Conservation (phyloP, 1,139 yeast species). For the Meyerozyma sp. region DNA sequence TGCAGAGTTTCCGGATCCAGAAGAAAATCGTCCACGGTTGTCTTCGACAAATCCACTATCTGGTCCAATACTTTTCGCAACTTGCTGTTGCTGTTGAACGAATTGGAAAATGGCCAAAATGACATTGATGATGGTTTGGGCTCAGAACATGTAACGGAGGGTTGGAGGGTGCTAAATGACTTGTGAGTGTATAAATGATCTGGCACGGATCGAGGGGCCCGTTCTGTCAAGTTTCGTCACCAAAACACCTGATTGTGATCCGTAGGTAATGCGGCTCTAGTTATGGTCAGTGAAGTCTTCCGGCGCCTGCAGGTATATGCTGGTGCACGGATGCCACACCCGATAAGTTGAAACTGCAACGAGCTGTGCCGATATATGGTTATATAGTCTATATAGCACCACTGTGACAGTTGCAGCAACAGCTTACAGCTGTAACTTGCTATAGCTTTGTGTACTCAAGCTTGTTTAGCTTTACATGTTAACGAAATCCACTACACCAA, state of each 20-base stretch:
- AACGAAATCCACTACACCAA: too few relatives aligned
- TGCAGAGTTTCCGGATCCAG: constrained; percentile 32
- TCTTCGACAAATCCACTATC: constrained; percentile 27
- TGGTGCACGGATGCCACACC: neutral
- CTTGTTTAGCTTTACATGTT: too few relatives aligned
- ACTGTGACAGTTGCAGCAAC: too few relatives aligned
- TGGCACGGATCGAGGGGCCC: too few relatives aligned
- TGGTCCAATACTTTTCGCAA: constrained; percentile 41
- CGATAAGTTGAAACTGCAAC: neutral
- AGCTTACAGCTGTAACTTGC: too few relatives aligned
- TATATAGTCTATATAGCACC: too few relatives aligned
- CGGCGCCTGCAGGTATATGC: neutral
- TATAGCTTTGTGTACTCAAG: too few relatives aligned
- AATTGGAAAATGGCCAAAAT: constrained; percentile 45
- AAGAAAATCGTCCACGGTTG: constrained; percentile 31
- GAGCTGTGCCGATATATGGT: too few relatives aligned
- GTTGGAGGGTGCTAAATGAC: neutral
- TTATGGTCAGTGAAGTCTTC: neutral
- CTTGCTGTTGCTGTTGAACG: constrained; percentile 34
- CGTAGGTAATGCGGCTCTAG: neutral
- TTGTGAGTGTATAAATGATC: too few relatives aligned
- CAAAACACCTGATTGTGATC: neutral
- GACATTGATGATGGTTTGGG: constrained; percentile 23
- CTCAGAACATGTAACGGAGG: neutral
- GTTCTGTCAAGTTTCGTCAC: too few relatives aligned